Evolutionary conservation across 495 filamentous ascomycete genomes (phyloP).

Genomic region (Podospora comata): DNA sequence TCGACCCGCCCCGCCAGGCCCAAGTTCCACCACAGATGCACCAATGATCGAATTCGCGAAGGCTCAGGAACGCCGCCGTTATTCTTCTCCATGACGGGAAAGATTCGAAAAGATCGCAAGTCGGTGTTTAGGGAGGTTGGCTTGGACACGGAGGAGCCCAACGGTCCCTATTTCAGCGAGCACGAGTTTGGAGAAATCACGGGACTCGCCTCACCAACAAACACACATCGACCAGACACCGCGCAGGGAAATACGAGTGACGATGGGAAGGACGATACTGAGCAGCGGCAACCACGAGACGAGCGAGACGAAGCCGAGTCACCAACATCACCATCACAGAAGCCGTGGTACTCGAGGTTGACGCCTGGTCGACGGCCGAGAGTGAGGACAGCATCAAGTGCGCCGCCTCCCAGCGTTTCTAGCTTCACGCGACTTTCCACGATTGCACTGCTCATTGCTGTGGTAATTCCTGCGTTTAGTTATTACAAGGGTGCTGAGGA

Average conservation of each 20-base stretch:
- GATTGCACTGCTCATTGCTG: slow-evolving; percentile 51
- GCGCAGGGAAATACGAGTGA: slow-evolving; percentile 12
- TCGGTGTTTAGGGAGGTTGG: slow-evolving; percentile 49
- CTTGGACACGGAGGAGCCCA: slow-evolving; percentile 36
- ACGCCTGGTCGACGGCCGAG: slow-evolving; percentile 37
- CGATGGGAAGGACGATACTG: slow-evolving; percentile 17
- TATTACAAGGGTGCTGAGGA: slow-evolving; percentile 37
- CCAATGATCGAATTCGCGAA: slow-evolving; percentile 46
- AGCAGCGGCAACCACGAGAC: slow-evolving; percentile 13
- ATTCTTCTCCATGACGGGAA: slow-evolving; percentile 34
- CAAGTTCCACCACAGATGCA: slow-evolving; percentile 45
- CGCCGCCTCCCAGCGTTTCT: slow-evolving; percentile 39
- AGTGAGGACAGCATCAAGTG: slow-evolving; percentile 40
- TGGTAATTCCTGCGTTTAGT: slow-evolving; percentile 48
- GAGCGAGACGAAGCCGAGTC: slow-evolving; percentile 13
- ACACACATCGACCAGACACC: not conserved
- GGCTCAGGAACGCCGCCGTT: slow-evolving; percentile 32
- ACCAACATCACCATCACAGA: slow-evolving; percentile 19
- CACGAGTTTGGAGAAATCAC: slow-evolving; percentile 29
- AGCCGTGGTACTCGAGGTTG: slow-evolving; percentile 41
- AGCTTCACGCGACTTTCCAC: slow-evolving; percentile 45
- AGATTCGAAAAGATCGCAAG: slow-evolving; percentile 38
- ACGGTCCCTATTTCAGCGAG: slow-evolving; percentile 19
- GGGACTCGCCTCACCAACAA: slow-evolving; percentile 23
- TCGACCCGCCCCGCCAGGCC: slow-evolving; percentile 31